Evolutionary conservation across 1,284 basidiomycete species (phyloP).

Genomic region (Fistulinella cinereoalba): DNA sequence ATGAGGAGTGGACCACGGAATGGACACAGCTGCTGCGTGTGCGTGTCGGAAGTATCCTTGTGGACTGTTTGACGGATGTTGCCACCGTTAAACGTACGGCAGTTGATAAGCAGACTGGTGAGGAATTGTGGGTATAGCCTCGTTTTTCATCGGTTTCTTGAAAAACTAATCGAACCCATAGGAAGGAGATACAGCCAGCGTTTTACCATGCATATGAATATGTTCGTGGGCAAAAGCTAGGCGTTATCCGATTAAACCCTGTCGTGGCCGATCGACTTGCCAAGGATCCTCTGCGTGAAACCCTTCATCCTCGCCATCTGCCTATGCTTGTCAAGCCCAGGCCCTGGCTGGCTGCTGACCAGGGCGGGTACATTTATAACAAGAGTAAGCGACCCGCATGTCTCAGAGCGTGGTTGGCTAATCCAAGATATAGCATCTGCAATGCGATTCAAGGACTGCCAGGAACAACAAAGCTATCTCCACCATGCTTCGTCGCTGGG

Average conservation of each 20-base stretch:
- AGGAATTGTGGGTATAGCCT: constrained; percentile 49
- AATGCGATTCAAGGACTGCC: constrained; percentile 93
- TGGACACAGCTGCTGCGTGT: constrained; percentile 83
- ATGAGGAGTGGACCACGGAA: constrained; percentile 69
- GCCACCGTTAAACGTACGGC: constrained; percentile 74
- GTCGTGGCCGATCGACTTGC: constrained; percentile 78
- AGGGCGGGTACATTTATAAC: constrained; percentile 85
- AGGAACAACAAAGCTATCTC: constrained; percentile 85
- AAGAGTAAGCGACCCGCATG: constrained; percentile 48
- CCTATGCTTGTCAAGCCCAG: constrained; percentile 95
- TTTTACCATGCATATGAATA: constrained; percentile 95
- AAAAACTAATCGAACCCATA: constrained; percentile 27
- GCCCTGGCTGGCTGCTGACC: constrained; percentile 78
- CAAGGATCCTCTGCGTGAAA: constrained; percentile 72
- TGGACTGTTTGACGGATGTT: constrained; percentile 82
- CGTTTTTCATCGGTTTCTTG: constrained; percentile 1
- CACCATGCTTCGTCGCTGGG: constrained; percentile 72
- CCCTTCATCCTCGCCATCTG: constrained; percentile 89
- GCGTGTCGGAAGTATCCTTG: constrained; percentile 79
- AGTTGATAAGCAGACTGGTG: constrained; percentile 53
- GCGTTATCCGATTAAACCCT: constrained; percentile 87
- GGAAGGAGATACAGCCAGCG: constrained; percentile 83
- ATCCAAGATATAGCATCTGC: constrained; percentile 48
- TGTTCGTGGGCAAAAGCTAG: constrained; percentile 86
- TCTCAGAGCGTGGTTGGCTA: neutral